phyloP scores from a whole-genome alignment of 192 early-diverging fungal genomes.

The Coemansia sp. region DNA sequence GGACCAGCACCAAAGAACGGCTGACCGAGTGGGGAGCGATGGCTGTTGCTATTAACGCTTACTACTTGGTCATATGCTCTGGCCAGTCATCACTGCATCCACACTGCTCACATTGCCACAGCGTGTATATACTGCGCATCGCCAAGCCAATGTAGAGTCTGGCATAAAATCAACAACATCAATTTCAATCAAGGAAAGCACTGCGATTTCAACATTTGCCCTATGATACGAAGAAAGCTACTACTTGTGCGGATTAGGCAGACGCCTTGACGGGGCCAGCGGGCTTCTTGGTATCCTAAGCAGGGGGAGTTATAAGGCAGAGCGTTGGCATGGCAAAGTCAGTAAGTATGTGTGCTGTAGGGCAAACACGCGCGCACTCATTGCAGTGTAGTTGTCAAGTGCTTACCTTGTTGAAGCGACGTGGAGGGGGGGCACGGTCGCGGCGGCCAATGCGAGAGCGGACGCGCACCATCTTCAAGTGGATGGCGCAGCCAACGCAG shows the following conservation, averaged over 20 bases:
- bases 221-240: neutral
- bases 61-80: conserved; percentile 3
- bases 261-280: conserved; percentile 32
- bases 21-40: neutral
- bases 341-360: neutral
- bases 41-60: neutral
- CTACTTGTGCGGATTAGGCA: conserved; percentile 20
- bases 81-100: neutral
- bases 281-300: conserved; percentile 67
- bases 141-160: neutral
- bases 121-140: neutral
- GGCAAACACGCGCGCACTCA: neutral
- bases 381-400: conserved; percentile 1
- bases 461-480: conserved; percentile 92
- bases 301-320: conserved; percentile 11
- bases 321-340: neutral
- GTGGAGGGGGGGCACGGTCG: conserved; percentile 91
- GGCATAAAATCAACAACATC: neutral
- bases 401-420: conserved; percentile 76
- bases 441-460: conserved; percentile 86
- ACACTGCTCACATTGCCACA: neutral
- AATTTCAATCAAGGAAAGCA: neutral
- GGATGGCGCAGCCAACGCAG: conserved; percentile 94
- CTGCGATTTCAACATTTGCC: conserved; percentile 5
- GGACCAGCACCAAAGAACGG: neutral